These are phyloP conservation scores for Suillus lakei DNA, from an alignment of 768 basidiomycete species.

Conservation along the genomic window DNA sequence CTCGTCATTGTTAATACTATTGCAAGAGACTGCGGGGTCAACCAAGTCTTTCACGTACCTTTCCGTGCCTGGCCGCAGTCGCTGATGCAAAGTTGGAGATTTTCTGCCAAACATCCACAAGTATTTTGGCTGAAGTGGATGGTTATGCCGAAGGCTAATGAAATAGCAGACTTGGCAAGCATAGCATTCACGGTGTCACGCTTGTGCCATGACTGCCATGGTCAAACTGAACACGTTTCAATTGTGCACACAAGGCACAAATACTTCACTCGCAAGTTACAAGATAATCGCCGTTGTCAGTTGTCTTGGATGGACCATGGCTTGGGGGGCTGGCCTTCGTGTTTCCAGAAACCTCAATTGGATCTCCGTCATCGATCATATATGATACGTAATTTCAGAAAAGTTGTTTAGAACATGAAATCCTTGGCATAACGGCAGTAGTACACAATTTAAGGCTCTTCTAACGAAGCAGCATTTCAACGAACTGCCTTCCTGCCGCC, in stretches of 20 bases:
- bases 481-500: not conserved
- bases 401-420: not conserved
- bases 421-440: not conserved
- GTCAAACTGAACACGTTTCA: not conserved
- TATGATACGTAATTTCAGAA: constrained; percentile 2
- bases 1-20: not conserved
- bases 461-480: not conserved
- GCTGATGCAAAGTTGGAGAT: not conserved
- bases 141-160: not conserved
- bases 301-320: not conserved
- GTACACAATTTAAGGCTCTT: not conserved
- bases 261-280: not conserved
- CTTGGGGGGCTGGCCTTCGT: not conserved
- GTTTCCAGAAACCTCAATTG: not conserved
- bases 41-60: not conserved
- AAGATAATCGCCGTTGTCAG: not conserved
- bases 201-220: not conserved
- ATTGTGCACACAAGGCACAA: not conserved
- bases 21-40: not conserved
- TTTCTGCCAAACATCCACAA: not conserved
- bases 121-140: not conserved
- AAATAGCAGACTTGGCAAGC: not conserved
- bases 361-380: not conserved
- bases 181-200: not conserved
- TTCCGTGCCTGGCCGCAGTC: not conserved